Base-by-base conservation (phyloP, 164 flowering plant species). In the Cinnamomum micranthum region DNA sequence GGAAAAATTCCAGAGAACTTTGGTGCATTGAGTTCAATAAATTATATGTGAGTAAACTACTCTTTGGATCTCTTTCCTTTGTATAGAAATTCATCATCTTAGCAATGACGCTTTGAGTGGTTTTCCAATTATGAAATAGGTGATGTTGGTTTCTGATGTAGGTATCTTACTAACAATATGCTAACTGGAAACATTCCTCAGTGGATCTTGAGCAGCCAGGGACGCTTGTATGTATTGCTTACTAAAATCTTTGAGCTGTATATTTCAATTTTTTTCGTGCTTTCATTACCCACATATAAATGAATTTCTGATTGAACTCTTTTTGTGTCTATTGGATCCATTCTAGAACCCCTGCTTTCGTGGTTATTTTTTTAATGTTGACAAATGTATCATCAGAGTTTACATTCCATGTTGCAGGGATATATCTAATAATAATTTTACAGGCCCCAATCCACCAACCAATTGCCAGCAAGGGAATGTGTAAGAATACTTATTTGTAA, bases 131-230 rank as follows among this genome's bases (percentile, higher is more conserved):
- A 33, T 19, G 17, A 2, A 19, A 11, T 50, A 55, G 60, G 4
- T 50, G 55, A 69, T 27, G 20, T 67, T 65, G 27, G 23, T 31
- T 70, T 68, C 67, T 68, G 13, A 51, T 88, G 73, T 68, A 93
- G 98, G 88, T 87, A 81, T 77, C 85, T 93, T 78, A 82, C 84
- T 35, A 83, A 87, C 77, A 92, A 93, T 79, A 85, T 81, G 33
- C 69, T 93, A 63, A 87, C 79, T 62, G 98, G 95, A 77, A 66
- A 68, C 41, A 58, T 90, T 41, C 89, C 91, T 1, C 20, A 24
- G 50, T 90, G 91, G 89, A 75, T 88, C 59, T 20, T 77, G 62
- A 22, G 51, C 33, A 86, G 74, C 81, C 71, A 73, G 4, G 0
- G 70, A 0, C 64, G 80, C 27, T 28, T 87, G 98, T 91, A 35